Conservation (phyloP, 805 yeast genomes). For the Nakazawaea anatomiae region DNA sequence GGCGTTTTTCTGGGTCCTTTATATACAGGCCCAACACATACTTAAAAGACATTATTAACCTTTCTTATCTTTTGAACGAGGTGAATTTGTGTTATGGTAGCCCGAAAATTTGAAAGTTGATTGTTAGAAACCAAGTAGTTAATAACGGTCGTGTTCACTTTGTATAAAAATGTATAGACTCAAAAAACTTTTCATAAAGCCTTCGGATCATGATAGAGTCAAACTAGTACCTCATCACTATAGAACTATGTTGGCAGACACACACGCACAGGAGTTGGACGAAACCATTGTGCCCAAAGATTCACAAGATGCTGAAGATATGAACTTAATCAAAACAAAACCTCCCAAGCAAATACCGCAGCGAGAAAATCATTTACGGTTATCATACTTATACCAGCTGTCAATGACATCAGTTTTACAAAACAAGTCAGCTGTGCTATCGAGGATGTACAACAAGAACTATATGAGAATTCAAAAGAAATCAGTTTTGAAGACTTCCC, state of each 20-base stretch:
- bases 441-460: conserved; percentile 49
- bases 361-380: conserved; percentile 53
- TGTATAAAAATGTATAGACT: neutral
- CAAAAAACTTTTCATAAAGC: too few species aligned
- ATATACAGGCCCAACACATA: conserved; percentile 45
- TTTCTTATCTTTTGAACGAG: conserved; percentile 1
- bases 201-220: too few species aligned
- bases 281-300: neutral
- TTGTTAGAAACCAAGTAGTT: too few species aligned
- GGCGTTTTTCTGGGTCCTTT: conserved; percentile 33
- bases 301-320: too few species aligned
- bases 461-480: conserved; percentile 61
- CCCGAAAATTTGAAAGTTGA: too few species aligned
- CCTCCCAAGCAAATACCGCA: conserved; percentile 39
- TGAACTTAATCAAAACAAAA: conserved; percentile 7
- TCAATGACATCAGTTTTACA: conserved; percentile 30
- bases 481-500: conserved; percentile 59
- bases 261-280: too few species aligned
- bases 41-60: conserved; percentile 37
- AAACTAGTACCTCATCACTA: too few species aligned
- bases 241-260: too few species aligned
- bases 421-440: conserved; percentile 32
- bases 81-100: neutral
- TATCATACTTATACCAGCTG: conserved; percentile 54
- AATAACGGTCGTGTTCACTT: neutral